Percentiles rank a stretch among this genome's conserved stretches.
Conservation (phyloP, 2,329 filamentous ascomycete species). For the Dichotomopilus funicola region DNA sequence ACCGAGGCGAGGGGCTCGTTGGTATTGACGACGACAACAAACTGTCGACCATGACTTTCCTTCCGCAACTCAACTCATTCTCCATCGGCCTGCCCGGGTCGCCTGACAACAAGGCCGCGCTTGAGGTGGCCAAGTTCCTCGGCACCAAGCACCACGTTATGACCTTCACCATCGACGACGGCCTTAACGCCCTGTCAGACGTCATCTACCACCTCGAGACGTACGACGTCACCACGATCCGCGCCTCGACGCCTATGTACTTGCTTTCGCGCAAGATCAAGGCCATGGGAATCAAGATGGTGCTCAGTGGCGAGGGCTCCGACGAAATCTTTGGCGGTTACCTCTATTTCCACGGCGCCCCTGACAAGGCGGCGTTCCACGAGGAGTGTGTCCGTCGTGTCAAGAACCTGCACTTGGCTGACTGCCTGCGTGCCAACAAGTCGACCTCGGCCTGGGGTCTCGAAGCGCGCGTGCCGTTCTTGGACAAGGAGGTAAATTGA, state of each 20-base stretch:
- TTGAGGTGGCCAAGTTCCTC: conserved; percentile 91
- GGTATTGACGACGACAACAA: conserved; percentile 92
- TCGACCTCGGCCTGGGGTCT: conserved; percentile 97
- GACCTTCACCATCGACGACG: conserved; percentile 96
- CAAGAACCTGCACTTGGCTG: conserved; percentile 93
- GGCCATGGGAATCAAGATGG: conserved; percentile 99
- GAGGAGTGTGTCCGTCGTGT: conserved; percentile 88
- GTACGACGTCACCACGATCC: conserved; percentile 97
- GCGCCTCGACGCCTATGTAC: conserved; percentile 98
- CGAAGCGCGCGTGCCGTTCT: conserved; percentile 94
- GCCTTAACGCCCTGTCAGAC: conserved; percentile 91
- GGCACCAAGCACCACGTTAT: conserved; percentile 98
- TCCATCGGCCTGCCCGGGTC: conserved; percentile 92
- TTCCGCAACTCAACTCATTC: conserved; percentile 96
- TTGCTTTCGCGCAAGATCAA: conserved; percentile 97
- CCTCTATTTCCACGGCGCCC: conserved; percentile 95
- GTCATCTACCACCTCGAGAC: conserved; percentile 98
- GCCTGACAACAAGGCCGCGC: conserved; percentile 84
- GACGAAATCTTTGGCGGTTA: conserved; percentile 99
- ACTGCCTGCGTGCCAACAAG: conserved; percentile 98
- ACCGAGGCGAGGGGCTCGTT: conserved; percentile 67
- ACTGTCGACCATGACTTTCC: conserved; percentile 80
- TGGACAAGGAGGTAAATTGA: conserved; percentile 74
- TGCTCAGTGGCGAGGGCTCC: conserved; percentile 90
- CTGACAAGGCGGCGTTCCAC: conserved; percentile 88